These are phyloP conservation scores for Mycena filopes DNA, from an alignment of 768 basidiomycete species.

Conservation along the genomic window DNA sequence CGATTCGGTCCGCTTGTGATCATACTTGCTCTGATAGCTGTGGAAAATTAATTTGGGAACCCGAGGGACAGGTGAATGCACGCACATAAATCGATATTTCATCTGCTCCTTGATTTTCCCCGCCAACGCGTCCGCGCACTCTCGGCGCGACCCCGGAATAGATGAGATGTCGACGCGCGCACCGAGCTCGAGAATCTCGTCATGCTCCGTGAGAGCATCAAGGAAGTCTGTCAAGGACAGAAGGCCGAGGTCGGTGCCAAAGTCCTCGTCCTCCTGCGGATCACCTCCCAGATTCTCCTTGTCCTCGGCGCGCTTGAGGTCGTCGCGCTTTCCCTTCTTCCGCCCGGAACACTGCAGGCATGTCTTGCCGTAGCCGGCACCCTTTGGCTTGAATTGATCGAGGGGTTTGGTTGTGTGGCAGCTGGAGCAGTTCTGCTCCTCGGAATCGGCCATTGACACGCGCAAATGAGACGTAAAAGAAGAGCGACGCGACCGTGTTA, in stretches of 20 bases:
- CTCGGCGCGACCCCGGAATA: neutral
- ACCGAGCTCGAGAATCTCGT: neutral
- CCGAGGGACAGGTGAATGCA: neutral
- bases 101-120: neutral
- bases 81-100: conserved; percentile 9
- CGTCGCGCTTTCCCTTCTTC: too few species aligned
- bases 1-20: neutral
- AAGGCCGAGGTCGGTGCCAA: neutral
- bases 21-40: conserved; percentile 6
- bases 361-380: neutral
- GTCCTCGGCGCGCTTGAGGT: too few species aligned
- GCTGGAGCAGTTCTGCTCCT: neutral
- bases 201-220: conserved; percentile 7
- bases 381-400: neutral
- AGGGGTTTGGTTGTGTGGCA: neutral
- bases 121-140: conserved; percentile 1
- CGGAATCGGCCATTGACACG: neutral
- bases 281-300: neutral
- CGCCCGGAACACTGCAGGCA: too few species aligned
- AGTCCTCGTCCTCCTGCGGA: neutral
- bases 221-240: neutral
- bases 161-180: conserved; percentile 2
- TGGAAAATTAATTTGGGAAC: neutral
- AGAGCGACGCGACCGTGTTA: conserved; percentile 4
- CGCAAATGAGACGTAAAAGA: neutral